A percentile compares a stretch with the other conserved stretches of the same genome.
These are phyloP conservation scores for Staphylotrichum tortipilum DNA, from an alignment of 495 filamentous ascomycete species.

Conservation along the genomic window DNA sequence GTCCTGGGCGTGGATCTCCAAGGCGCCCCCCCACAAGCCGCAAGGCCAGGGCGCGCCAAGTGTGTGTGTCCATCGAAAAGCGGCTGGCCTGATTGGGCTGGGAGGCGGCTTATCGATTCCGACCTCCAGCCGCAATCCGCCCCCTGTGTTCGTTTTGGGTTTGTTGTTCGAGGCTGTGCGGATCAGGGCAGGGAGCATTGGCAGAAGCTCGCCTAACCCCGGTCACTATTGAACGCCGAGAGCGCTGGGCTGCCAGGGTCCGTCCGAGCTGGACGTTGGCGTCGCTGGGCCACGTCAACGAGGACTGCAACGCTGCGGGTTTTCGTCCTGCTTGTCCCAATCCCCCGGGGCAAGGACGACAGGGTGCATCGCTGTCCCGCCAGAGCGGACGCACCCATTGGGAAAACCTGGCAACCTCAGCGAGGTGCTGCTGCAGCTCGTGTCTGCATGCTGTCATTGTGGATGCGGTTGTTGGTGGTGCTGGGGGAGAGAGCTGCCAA, in stretches of 20 bases:
- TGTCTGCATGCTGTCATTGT: conserved; percentile 1
- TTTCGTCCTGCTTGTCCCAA: neutral
- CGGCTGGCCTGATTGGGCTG: neutral
- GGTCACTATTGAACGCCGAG: conserved; percentile 2
- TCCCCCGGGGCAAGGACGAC: too few relatives aligned
- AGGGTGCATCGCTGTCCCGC: too few relatives aligned
- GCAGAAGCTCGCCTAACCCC: neutral
- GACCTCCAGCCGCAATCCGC: conserved; percentile 3
- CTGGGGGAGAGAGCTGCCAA: too few relatives aligned
- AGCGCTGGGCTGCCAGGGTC: neutral
- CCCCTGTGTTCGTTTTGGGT: neutral
- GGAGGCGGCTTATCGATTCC: neutral
- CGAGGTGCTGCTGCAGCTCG: neutral
- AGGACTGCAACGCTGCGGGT: neutral
- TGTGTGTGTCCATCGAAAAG: neutral
- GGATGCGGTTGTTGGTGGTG: too few relatives aligned
- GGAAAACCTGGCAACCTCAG: neutral
- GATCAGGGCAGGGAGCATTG: neutral
- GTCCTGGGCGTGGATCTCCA: neutral
- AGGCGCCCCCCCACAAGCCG: too few relatives aligned
- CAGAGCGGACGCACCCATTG: too few relatives aligned
- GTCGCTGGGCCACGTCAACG: conserved; percentile 3
- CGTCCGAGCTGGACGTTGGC: too few relatives aligned
- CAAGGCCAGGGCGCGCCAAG: neutral
- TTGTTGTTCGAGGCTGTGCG: neutral